phyloP scores from a whole-genome alignment of 2,329 filamentous ascomycete genomes.

The Botryotinia convoluta region DNA sequence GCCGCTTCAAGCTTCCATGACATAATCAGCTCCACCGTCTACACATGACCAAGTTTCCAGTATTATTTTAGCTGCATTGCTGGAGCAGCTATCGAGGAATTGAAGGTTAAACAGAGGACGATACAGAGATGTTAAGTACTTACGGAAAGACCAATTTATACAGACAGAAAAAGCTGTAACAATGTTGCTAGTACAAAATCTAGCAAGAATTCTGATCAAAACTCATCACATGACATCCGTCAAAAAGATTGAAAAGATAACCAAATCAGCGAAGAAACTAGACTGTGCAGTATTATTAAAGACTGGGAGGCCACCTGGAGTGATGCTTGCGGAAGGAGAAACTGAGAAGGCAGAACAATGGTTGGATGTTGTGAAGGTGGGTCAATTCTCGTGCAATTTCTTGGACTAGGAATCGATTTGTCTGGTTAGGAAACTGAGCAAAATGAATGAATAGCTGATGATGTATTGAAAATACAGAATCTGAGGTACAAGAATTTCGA shows the following conservation, averaged over 20 bases:
- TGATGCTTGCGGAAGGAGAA: constrained; percentile 69
- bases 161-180: neutral
- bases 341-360: constrained; percentile 28
- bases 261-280: constrained; percentile 60
- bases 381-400: constrained; percentile 1
- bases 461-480: constrained; percentile 25
- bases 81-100: neutral
- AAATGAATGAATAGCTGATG: neutral
- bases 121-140: neutral
- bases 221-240: constrained; percentile 81
- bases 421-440: neutral
- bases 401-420: neutral
- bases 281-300: constrained; percentile 63
- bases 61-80: too few relatives aligned
- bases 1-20: neutral
- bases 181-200: neutral
- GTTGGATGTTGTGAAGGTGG: constrained; percentile 33
- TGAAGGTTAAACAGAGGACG: neutral
- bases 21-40: neutral
- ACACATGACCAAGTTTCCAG: neutral
- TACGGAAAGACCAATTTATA: neutral
- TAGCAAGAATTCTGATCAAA: constrained; percentile 59
- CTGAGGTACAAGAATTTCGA: constrained; percentile 37
- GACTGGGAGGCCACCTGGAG: constrained; percentile 66
- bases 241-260: constrained; percentile 66